These are phyloP conservation scores for Jacaranda mimosifolia DNA, from an alignment of 257 asterid species.

Conservation along the genomic window DNA sequence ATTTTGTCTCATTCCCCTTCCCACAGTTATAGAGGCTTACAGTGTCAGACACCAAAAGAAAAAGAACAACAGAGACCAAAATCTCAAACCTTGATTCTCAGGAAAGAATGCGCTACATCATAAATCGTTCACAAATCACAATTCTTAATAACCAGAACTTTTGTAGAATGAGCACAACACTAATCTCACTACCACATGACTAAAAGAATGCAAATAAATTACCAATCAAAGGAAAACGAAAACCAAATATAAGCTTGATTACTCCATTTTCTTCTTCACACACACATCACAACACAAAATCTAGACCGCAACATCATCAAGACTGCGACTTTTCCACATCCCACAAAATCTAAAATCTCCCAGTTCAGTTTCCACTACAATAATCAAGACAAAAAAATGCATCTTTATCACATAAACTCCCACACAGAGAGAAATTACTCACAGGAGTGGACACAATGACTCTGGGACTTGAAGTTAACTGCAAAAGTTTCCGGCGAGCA, in stretches of 20 bases:
- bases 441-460: slow-evolving; percentile 53
- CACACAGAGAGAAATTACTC: slow-evolving; percentile 33
- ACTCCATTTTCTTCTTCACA: slow-evolving; percentile 14
- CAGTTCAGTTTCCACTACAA: slow-evolving; percentile 11
- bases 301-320: slow-evolving; percentile 37
- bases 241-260: slow-evolving; percentile 9
- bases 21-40: slow-evolving; percentile 21
- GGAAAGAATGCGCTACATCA: slow-evolving; percentile 1
- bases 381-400: neutral
- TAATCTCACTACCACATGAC: neutral
- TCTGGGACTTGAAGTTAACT: slow-evolving; percentile 64
- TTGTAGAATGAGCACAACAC: neutral
- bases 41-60: slow-evolving; percentile 18
- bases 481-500: slow-evolving; percentile 87
- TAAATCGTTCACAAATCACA: slow-evolving; percentile 12
- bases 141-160: neutral
- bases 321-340: slow-evolving; percentile 25
- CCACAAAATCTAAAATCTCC: neutral
- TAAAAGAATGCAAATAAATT: neutral
- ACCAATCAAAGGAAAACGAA: slow-evolving; percentile 15
- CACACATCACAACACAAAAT: neutral
- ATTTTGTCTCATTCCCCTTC: neutral
- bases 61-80: neutral
- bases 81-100: slow-evolving; percentile 20
- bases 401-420: neutral